phyloP scores from a whole-genome alignment of 1,139 yeast genomes.

The Kodamaea arcana region DNA sequence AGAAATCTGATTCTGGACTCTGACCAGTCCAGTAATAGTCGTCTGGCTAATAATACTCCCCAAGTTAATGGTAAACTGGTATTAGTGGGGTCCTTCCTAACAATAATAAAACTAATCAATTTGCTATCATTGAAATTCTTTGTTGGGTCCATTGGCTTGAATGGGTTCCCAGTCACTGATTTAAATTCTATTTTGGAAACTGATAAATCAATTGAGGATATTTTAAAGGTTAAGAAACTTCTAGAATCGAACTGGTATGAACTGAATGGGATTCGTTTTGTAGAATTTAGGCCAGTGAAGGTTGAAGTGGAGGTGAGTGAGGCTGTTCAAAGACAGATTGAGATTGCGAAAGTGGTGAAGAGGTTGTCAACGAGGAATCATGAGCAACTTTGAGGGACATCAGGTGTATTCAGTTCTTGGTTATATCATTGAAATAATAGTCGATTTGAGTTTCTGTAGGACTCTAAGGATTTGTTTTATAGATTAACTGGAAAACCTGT shows the following conservation, averaged over 20 bases:
- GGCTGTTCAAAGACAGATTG: slow-evolving; percentile 8
- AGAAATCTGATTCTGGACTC: too few relatives aligned
- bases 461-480: too few relatives aligned
- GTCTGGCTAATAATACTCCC: too few relatives aligned
- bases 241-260: slow-evolving; percentile 3
- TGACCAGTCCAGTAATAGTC: too few relatives aligned
- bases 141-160: slow-evolving; percentile 17
- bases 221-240: slow-evolving; percentile 9
- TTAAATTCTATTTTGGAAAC: slow-evolving; percentile 12
- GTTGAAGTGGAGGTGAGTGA: not conserved
- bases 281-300: slow-evolving; percentile 4
- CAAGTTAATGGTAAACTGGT: slow-evolving; percentile 18
- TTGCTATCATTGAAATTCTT: slow-evolving; percentile 20
- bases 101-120: slow-evolving; percentile 16
- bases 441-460: too few relatives aligned
- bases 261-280: slow-evolving; percentile 2
- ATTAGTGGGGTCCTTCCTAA: slow-evolving; percentile 15
- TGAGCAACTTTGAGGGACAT: too few relatives aligned
- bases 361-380: too few relatives aligned
- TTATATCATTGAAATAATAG: too few relatives aligned
- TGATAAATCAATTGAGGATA: slow-evolving; percentile 8
- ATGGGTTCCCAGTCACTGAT: slow-evolving; percentile 11
- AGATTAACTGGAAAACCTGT: too few relatives aligned
- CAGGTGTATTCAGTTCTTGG: too few relatives aligned
- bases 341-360: slow-evolving; percentile 6